These are phyloP conservation scores for Hortaea werneckii DNA, from an alignment of 2,329 filamentous ascomycete species.

Conservation along the genomic window DNA sequence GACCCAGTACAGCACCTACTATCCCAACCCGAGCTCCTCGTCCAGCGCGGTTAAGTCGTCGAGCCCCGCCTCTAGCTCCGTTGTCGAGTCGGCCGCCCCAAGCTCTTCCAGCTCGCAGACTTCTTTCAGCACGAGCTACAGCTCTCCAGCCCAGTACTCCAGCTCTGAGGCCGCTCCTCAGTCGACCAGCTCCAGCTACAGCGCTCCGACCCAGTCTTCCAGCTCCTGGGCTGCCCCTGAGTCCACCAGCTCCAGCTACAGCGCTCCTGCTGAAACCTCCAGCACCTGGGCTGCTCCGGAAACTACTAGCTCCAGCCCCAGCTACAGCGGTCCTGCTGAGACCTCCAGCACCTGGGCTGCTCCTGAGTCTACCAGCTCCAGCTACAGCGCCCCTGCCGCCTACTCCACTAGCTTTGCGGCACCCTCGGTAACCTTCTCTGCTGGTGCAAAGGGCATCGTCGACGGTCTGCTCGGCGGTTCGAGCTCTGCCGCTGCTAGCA, in stretches of 20 bases:
- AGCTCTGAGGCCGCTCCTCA: neutral
- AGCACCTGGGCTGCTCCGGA: neutral
- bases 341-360: neutral
- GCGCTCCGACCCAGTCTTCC: neutral
- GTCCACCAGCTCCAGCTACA: constrained; percentile 1
- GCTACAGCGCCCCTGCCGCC: neutral
- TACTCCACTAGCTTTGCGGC: no score
- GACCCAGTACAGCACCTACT: constrained; percentile 1
- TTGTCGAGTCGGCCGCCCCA: neutral
- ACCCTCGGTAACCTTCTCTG: neutral
- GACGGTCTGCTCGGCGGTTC: neutral
- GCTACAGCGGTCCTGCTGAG: constrained; percentile 1
- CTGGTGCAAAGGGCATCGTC: neutral
- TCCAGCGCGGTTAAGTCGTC: neutral
- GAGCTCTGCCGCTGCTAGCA: constrained; percentile 4
- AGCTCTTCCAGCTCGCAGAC: neutral
- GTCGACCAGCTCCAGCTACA: neutral
- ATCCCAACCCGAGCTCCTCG: neutral
- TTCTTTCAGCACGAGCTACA: neutral
- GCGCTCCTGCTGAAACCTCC: neutral
- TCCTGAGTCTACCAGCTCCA: constrained; percentile 1
- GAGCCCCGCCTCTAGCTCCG: neutral
- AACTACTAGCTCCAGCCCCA: neutral
- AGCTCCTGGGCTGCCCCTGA: neutral
- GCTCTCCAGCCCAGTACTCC: neutral